Percentiles rank a stretch among this genome's conserved stretches.
Evolutionary conservation across 2,329 filamentous ascomycete species (phyloP).

Genomic region (Septoria petroselini): DNA sequence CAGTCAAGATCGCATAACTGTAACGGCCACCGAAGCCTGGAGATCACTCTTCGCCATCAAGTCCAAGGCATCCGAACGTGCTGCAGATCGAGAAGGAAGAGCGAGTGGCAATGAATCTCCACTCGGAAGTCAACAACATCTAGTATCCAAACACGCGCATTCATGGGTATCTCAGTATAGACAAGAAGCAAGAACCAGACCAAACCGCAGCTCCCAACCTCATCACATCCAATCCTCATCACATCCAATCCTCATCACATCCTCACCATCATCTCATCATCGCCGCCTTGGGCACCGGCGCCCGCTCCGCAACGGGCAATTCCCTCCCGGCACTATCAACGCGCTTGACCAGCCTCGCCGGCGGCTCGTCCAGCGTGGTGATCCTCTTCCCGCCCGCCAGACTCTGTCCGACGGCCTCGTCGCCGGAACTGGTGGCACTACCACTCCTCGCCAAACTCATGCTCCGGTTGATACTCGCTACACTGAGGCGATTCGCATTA

Average conservation of each 20-base stretch:
- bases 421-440: constrained; percentile 1
- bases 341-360: constrained; percentile 34
- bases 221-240: no score
- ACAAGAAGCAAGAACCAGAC: neutral
- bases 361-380: constrained; percentile 27
- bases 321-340: constrained; percentile 44
- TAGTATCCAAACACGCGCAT: constrained; percentile 2
- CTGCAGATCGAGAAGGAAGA: no score
- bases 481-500: neutral
- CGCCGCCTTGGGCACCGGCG: constrained; percentile 40
- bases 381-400: constrained; percentile 30
- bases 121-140: neutral
- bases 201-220: neutral
- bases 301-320: constrained; percentile 46
- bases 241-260: neutral
- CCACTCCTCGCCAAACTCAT: neutral
- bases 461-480: constrained; percentile 16
- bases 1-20: no score
- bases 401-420: constrained; percentile 20
- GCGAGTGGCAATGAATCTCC: no score
- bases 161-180: constrained; percentile 12
- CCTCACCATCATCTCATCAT: neutral
- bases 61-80: no score
- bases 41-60: no score
- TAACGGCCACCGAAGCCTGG: no score